These are phyloP conservation scores for Hygrocybe punicea DNA, from an alignment of 768 basidiomycete genomes.

Conservation along the genomic window DNA sequence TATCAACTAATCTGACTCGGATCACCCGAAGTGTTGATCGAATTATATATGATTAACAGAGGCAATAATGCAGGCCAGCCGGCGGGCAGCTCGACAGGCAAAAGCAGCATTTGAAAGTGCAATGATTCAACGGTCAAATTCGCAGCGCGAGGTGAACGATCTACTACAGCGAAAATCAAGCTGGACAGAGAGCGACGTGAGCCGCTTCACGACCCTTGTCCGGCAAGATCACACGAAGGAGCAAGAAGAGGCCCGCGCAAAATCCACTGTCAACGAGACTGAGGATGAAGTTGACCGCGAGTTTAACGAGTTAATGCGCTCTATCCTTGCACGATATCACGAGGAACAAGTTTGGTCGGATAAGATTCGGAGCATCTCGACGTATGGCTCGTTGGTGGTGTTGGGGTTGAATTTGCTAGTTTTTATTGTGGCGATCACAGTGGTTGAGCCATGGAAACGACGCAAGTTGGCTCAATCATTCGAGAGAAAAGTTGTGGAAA, in stretches of 20 bases:
- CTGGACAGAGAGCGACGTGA: slow-evolving; percentile 91
- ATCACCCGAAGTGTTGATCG: background rate
- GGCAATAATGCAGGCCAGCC: slow-evolving; percentile 61
- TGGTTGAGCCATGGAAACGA: slow-evolving; percentile 98
- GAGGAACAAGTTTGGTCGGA: slow-evolving; percentile 99
- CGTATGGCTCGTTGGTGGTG: slow-evolving; percentile 85
- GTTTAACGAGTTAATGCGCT: slow-evolving; percentile 83
- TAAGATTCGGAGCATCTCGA: slow-evolving; percentile 93
- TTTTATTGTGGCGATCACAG: slow-evolving; percentile 82
- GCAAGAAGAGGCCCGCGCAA: slow-evolving; percentile 70
- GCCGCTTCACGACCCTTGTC: slow-evolving; percentile 84
- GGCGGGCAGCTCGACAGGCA: slow-evolving; percentile 63
- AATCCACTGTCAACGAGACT: slow-evolving; percentile 58
- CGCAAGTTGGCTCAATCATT: slow-evolving; percentile 82
- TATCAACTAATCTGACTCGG: slow-evolving; percentile 20
- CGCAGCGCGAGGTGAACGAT: slow-evolving; percentile 95
- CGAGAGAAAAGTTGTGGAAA: slow-evolving; percentile 74
- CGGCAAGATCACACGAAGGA: slow-evolving; percentile 86
- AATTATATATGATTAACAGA: slow-evolving; percentile 47
- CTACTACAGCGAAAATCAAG: slow-evolving; percentile 86
- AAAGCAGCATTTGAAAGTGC: slow-evolving; percentile 77
- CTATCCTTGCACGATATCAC: slow-evolving; percentile 89
- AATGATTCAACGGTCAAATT: slow-evolving; percentile 73
- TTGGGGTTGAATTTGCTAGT: slow-evolving; percentile 86
- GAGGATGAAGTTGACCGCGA: slow-evolving; percentile 84